Percentiles rank a stretch among this genome's conserved stretches.
These are phyloP conservation scores for Ceratocystis cubensis DNA, from an alignment of 2,329 filamentous ascomycete species.

Conservation along the genomic window DNA sequence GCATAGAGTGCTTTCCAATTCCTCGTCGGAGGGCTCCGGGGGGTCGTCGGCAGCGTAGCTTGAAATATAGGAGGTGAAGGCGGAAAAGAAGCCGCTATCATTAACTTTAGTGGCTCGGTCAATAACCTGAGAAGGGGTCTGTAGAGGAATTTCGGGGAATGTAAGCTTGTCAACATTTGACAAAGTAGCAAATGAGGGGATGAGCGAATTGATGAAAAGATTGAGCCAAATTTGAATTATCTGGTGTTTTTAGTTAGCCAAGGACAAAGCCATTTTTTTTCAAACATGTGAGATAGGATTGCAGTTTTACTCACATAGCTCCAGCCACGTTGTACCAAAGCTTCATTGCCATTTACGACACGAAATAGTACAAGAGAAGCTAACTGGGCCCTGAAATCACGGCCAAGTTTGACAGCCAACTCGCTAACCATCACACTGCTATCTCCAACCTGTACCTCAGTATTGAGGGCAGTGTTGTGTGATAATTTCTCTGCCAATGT, in stretches of 20 bases:
- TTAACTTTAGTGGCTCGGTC: slow-evolving; percentile 67
- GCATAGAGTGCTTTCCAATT: slow-evolving; percentile 87
- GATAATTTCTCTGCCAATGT: slow-evolving; percentile 64
- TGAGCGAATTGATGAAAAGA: slow-evolving; percentile 87
- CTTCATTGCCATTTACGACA: slow-evolving; percentile 75
- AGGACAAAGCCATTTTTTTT: background rate
- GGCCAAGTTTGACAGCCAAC: slow-evolving; percentile 85
- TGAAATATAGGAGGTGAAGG: slow-evolving; percentile 93
- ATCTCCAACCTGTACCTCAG: slow-evolving; percentile 83
- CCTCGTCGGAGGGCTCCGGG: slow-evolving; percentile 91
- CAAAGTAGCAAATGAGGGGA: slow-evolving; percentile 65
- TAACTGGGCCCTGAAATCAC: slow-evolving; percentile 85
- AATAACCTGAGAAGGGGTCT: slow-evolving; percentile 83
- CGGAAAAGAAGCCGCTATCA: slow-evolving; percentile 81
- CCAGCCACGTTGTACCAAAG: slow-evolving; percentile 64
- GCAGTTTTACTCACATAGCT: slow-evolving; percentile 48
- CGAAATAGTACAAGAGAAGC: slow-evolving; percentile 93
- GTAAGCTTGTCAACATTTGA: slow-evolving; percentile 8
- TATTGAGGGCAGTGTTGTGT: slow-evolving; percentile 80
- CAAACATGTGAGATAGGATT: background rate
- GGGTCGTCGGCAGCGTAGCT: slow-evolving; percentile 97
- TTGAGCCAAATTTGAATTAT: slow-evolving; percentile 88
- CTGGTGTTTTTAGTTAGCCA: slow-evolving; percentile 35
- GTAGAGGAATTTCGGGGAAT: slow-evolving; percentile 72
- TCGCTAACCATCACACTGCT: slow-evolving; percentile 98